Evolutionary conservation across 306 rosid species (phyloP).

Genomic region (Herpetospermum pedunculosum): DNA sequence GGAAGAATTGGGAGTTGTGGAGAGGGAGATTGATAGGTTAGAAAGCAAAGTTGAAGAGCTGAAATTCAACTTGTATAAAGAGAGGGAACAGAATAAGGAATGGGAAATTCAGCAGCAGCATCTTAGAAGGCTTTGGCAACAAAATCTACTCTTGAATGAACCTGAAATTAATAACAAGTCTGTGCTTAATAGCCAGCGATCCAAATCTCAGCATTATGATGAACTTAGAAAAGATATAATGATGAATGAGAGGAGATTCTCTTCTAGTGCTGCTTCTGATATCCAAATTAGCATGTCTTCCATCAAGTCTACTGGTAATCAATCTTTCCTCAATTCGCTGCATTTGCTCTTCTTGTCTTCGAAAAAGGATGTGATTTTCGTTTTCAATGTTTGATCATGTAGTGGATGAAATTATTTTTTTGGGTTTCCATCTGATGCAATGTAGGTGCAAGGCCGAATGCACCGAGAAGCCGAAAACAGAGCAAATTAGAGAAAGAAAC

Average conservation of each 20-base stretch:
- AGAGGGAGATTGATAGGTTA: constrained; percentile 53
- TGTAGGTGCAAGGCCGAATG: constrained; percentile 40
- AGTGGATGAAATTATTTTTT: neutral
- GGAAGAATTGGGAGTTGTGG: constrained; percentile 54
- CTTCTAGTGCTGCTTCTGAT: constrained; percentile 45
- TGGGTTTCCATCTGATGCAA: neutral
- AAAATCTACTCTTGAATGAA: constrained; percentile 18
- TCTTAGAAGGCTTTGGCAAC: constrained; percentile 21
- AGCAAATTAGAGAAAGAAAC: constrained; percentile 13
- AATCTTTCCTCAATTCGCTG: neutral
- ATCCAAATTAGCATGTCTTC: constrained; percentile 34
- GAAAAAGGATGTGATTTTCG: neutral
- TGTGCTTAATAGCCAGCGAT: constrained; percentile 20
- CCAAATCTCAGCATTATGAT: constrained; percentile 35
- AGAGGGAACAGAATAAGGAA: constrained; percentile 39
- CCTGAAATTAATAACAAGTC: constrained; percentile 19
- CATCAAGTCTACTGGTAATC: constrained; percentile 36
- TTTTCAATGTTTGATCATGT: neutral
- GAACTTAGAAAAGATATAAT: constrained; percentile 20
- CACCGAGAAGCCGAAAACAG: constrained; percentile 28
- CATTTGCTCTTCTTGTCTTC: neutral
- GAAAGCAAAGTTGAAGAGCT: constrained; percentile 70
- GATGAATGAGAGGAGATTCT: constrained; percentile 27
- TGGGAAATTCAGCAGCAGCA: constrained; percentile 28
- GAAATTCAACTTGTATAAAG: constrained; percentile 31